A percentile compares a stretch with the other conserved stretches of the same genome.
These are phyloP conservation scores for Parascedosporium putredinis DNA, from an alignment of 2,329 filamentous ascomycete species.

Conservation along the genomic window DNA sequence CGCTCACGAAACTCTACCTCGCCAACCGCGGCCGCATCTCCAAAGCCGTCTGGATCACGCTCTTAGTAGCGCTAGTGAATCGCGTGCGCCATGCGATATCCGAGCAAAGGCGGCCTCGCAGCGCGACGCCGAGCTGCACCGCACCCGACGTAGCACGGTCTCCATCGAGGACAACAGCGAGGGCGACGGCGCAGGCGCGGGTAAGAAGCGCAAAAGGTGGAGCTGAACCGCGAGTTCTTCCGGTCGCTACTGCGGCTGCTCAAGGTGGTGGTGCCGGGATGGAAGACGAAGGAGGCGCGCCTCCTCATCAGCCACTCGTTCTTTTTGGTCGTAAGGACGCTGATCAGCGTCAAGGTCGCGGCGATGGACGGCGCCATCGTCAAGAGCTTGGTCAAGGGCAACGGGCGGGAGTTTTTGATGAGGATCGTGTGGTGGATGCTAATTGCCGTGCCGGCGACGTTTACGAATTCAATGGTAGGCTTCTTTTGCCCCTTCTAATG, in stretches of 20 bases:
- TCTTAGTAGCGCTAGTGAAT: conserved; percentile 71
- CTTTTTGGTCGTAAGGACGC: conserved; percentile 79
- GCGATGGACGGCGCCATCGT: conserved; percentile 92
- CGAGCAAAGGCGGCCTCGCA: conserved; percentile 75
- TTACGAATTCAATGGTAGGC: conserved; percentile 94
- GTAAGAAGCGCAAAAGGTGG: conserved; percentile 59
- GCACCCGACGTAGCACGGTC: conserved; percentile 36
- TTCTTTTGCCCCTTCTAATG: too few relatives aligned
- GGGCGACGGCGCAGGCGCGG: conserved; percentile 19
- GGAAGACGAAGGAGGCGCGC: conserved; percentile 77
- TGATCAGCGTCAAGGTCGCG: conserved; percentile 92
- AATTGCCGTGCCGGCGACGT: conserved; percentile 89
- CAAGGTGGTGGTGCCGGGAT: conserved; percentile 81
- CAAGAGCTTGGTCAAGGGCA: conserved; percentile 83
- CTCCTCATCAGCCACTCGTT: conserved; percentile 84
- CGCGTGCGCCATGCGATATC: conserved; percentile 85
- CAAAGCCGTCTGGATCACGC: conserved; percentile 69
- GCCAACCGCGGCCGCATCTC: conserved; percentile 74
- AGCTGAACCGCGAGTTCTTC: conserved; percentile 77
- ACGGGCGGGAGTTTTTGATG: conserved; percentile 78
- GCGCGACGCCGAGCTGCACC: conserved; percentile 50
- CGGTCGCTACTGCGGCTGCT: conserved; percentile 67
- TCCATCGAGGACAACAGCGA: conserved; percentile 22
- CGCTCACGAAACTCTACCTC: conserved; percentile 64
- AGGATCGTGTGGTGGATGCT: conserved; percentile 97